phyloP scores from a whole-genome alignment of 2,329 filamentous ascomycete genomes.

The Fusarium sp. region DNA sequence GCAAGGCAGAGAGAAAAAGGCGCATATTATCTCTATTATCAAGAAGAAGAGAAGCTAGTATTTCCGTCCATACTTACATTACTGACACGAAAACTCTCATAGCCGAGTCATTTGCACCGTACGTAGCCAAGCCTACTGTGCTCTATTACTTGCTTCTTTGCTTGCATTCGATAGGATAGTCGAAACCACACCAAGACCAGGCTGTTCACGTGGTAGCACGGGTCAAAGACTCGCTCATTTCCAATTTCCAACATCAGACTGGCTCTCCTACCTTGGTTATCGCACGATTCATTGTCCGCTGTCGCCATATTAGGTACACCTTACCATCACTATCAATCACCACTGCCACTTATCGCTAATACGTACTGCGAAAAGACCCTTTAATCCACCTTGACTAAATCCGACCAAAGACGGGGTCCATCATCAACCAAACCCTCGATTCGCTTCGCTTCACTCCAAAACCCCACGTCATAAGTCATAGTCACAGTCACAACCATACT shows the following conservation, averaged over 20 bases:
- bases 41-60: not conserved
- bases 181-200: constrained; percentile 7
- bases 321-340: constrained; percentile 4
- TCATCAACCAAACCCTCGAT: constrained; percentile 19
- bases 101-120: constrained; percentile 36
- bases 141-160: not conserved
- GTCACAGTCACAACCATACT: constrained; percentile 9
- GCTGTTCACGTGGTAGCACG: constrained; percentile 25
- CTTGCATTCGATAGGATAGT: not conserved
- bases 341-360: not conserved
- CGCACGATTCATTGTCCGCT: not conserved
- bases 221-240: not conserved
- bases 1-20: constrained; percentile 14
- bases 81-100: constrained; percentile 31
- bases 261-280: not conserved
- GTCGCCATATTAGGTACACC: not conserved
- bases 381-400: constrained; percentile 23
- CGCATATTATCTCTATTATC: constrained; percentile 7
- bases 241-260: not conserved
- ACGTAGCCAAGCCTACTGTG: not conserved
- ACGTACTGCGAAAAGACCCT: not conserved
- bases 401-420: constrained; percentile 13
- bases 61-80: constrained; percentile 3
- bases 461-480: constrained; percentile 35
- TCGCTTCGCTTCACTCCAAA: constrained; percentile 22